These are phyloP conservation scores for Boletellus ananas DNA, from an alignment of 768 basidiomycete genomes.

Conservation along the genomic window DNA sequence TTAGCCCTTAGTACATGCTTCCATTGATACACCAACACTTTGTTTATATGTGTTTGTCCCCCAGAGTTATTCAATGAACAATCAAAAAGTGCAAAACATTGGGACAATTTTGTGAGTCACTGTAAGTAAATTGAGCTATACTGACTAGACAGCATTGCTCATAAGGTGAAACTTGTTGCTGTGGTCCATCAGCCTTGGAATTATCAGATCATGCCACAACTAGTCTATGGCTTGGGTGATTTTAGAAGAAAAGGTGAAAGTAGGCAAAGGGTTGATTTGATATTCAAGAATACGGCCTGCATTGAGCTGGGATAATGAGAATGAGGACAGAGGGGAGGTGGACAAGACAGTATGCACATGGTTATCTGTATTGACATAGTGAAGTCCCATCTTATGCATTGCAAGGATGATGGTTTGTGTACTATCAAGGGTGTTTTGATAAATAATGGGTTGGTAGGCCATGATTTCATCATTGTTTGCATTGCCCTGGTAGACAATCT, in stretches of 20 bases:
- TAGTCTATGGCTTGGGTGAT: constrained; percentile 67
- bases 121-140: too few relatives aligned
- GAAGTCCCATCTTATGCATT: constrained; percentile 81
- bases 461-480: constrained; percentile 74
- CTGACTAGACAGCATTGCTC: too few relatives aligned
- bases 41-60: too few relatives aligned
- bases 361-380: constrained; percentile 66
- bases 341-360: constrained; percentile 30
- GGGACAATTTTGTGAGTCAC: too few relatives aligned
- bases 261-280: constrained; percentile 38
- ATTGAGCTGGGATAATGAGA: constrained; percentile 30
- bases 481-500: constrained; percentile 90
- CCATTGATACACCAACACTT: too few relatives aligned
- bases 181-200: constrained; percentile 49
- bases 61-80: too few relatives aligned
- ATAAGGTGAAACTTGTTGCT: constrained; percentile 83
- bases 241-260: constrained; percentile 51
- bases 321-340: too few relatives aligned
- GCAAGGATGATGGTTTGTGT: constrained; percentile 83
- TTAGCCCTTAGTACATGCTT: too few relatives aligned
- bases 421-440: constrained; percentile 83
- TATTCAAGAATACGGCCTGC: constrained; percentile 64
- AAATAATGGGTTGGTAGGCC: constrained; percentile 73
- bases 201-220: constrained; percentile 67
- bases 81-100: too few relatives aligned